phyloP scores from a whole-genome alignment of 805 yeast genomes.

The Zygotorulaspora chibaensis region DNA sequence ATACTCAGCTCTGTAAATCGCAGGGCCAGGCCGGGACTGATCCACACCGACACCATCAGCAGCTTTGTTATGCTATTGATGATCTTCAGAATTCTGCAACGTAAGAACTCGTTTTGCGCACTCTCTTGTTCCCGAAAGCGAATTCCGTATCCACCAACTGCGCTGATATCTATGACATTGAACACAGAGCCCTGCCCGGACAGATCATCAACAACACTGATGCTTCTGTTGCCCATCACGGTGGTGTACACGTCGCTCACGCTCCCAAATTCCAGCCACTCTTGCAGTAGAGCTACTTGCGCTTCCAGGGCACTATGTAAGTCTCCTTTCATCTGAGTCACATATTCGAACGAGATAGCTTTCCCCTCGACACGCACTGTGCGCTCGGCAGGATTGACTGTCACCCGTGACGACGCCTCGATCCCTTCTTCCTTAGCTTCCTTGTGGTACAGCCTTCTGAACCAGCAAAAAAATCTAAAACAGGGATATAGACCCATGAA shows the following conservation, averaged over 20 bases:
- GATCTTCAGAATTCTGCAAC: neutral
- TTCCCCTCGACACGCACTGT: neutral
- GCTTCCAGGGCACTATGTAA: neutral
- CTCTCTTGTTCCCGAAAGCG: neutral
- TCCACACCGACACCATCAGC: constrained; percentile 1
- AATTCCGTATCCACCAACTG: neutral
- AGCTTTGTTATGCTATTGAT: neutral
- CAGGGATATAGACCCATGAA: neutral
- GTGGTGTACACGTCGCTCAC: neutral
- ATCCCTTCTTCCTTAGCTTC: constrained; percentile 1
- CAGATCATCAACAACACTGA: neutral
- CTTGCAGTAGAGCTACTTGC: neutral
- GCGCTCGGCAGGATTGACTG: neutral
- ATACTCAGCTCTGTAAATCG: constrained; percentile 1
- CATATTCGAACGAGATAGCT: neutral
- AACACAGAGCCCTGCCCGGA: neutral
- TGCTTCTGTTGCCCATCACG: constrained; percentile 1
- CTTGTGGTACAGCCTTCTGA: neutral
- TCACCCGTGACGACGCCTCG: constrained; percentile 3
- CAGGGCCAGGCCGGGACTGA: constrained; percentile 1
- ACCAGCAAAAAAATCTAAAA: neutral
- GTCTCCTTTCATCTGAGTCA: neutral
- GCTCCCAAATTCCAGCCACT: constrained; percentile 1
- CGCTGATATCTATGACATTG: neutral
- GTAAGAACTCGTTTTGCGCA: neutral